A percentile compares a stretch with the other conserved stretches of the same genome.
Conservation (phyloP, 768 basidiomycete species). For the Lepiota brunneoincarnata region DNA sequence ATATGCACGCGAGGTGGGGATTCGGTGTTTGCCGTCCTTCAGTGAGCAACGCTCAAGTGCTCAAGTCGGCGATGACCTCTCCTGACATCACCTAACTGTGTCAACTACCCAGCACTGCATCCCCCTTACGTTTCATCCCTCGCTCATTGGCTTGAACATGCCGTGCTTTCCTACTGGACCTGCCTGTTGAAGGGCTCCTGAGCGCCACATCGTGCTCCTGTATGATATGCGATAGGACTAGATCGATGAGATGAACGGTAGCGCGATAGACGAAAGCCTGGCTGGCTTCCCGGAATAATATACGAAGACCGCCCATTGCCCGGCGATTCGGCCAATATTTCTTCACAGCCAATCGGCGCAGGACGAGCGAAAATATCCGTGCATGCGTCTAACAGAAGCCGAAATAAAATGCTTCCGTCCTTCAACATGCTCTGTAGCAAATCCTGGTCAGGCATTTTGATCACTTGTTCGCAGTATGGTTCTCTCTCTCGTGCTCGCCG, state of each 20-base stretch:
- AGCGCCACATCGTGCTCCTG: background rate
- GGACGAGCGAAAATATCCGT: background rate
- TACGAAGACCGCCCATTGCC: no score
- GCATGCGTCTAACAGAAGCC: background rate
- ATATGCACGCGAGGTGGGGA: conserved; percentile 8
- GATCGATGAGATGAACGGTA: no score
- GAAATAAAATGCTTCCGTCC: background rate
- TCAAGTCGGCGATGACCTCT: conserved; percentile 2
- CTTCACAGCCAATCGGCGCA: background rate
- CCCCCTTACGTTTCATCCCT: background rate
- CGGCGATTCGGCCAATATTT: no score
- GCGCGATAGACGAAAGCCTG: no score
- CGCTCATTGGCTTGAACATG: background rate
- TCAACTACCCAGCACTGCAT: background rate
- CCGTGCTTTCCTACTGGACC: background rate
- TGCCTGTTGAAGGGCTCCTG: background rate
- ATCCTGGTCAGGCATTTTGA: background rate
- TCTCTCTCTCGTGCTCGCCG: background rate
- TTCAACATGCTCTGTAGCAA: background rate
- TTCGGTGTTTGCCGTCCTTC: conserved; percentile 15
- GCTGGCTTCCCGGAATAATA: no score
- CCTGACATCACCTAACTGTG: conserved; percentile 7
- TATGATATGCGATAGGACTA: no score
- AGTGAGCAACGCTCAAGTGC: conserved; percentile 7
- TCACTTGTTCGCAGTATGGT: background rate